These are phyloP conservation scores for Eucalyptus urophylla DNA, from an alignment of 345 rosid species.

Conservation along the genomic window DNA sequence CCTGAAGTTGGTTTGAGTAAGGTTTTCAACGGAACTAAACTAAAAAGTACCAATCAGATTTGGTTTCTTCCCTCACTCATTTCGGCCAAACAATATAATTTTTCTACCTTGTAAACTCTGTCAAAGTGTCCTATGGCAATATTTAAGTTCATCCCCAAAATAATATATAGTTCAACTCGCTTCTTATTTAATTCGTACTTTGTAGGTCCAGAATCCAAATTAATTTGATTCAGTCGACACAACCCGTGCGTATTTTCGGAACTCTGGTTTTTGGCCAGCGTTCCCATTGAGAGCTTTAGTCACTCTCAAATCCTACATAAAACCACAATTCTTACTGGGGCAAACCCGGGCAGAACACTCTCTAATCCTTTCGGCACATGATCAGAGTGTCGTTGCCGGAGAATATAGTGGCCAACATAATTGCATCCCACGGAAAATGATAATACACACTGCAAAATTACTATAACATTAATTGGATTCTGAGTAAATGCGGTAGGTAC, in stretches of 20 bases:
- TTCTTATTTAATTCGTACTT: background rate
- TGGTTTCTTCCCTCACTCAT: background rate
- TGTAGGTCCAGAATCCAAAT: background rate
- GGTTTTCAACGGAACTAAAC: background rate
- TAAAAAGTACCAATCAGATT: background rate
- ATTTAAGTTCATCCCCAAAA: background rate
- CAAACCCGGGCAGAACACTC: background rate
- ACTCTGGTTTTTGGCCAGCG: background rate
- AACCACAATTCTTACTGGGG: background rate
- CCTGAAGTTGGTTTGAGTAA: background rate
- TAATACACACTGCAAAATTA: background rate
- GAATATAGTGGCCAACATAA: background rate
- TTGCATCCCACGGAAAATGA: background rate
- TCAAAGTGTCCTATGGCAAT: background rate
- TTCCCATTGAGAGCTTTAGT: background rate
- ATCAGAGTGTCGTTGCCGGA: background rate
- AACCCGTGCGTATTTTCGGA: background rate
- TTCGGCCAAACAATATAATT: background rate
- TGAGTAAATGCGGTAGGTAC: background rate
- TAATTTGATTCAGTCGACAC: background rate
- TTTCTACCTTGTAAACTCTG: background rate
- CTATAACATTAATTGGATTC: background rate
- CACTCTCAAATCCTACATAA: background rate
- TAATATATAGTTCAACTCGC: background rate
- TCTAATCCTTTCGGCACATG: background rate